Evolutionary conservation across 148 eudicot genomes (phyloP).

Genomic region (Rhododendron griersonianum): DNA sequence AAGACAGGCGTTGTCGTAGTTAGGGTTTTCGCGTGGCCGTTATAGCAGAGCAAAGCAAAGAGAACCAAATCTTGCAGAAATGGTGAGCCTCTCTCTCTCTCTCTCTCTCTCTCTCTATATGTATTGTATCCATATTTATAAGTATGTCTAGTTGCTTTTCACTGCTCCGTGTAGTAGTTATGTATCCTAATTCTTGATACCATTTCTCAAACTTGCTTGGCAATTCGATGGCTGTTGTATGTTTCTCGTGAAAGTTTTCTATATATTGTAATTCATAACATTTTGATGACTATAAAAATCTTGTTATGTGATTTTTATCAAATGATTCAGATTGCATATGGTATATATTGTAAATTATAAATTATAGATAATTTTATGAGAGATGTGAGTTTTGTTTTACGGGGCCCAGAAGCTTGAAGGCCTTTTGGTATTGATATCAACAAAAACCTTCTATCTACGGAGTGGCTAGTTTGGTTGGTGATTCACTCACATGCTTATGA

Average conservation of each 20-base stretch:
- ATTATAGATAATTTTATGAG: not conserved
- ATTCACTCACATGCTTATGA: too few species aligned
- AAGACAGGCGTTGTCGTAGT: not conserved
- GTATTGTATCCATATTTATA: not conserved
- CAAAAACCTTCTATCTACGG: too few species aligned
- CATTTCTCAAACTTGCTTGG: not conserved
- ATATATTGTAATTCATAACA: not conserved
- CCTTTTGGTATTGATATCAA: not conserved
- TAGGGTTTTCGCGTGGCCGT: constrained; percentile 12
- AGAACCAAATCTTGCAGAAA: not conserved
- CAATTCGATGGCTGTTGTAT: not conserved
- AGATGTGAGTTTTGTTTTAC: not conserved
- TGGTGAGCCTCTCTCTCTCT: constrained; percentile 4
- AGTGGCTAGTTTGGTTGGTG: too few species aligned
- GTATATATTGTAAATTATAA: not conserved
- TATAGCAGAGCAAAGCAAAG: not conserved
- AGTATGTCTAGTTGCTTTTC: not conserved
- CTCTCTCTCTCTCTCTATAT: not conserved
- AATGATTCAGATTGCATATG: not conserved
- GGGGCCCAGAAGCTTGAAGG: not conserved
- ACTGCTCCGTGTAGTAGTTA: not conserved
- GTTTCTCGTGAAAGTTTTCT: not conserved
- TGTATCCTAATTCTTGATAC: not conserved
- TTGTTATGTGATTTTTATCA: not conserved
- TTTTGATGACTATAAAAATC: too few species aligned